Evolutionary conservation across 192 early-diverging fungal species (phyloP).

Genomic region (Backusella morwellensis): DNA sequence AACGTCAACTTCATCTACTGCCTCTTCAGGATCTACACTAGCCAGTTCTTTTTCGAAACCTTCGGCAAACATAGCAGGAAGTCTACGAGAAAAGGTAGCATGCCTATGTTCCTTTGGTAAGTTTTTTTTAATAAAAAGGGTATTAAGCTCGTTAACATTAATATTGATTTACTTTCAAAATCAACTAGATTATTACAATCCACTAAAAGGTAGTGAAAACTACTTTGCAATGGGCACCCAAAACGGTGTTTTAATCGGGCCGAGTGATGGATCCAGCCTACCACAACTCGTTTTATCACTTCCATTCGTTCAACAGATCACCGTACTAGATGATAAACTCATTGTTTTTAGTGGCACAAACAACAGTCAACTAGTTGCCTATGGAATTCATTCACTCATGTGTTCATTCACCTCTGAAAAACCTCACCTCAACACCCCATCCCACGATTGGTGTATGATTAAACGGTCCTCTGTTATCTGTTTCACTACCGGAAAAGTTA

Average conservation of each 20-base stretch:
- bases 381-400: background rate
- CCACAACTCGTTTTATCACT: background rate
- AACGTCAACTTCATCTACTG: background rate
- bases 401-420: background rate
- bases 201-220: background rate
- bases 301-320: background rate
- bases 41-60: background rate
- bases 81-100: background rate
- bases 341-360: background rate
- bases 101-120: background rate
- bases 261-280: background rate
- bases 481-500: background rate
- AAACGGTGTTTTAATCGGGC: background rate
- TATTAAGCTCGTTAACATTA: background rate
- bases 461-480: background rate
- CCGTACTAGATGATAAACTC: background rate
- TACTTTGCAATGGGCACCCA: background rate
- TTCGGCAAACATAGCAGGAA: background rate
- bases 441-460: background rate
- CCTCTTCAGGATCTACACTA: background rate
- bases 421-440: background rate
- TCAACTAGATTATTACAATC: background rate
- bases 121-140: background rate
- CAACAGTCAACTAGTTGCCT: background rate
- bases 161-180: background rate